Evolutionary conservation across 768 basidiomycete genomes (phyloP), one percentile per base, ranked within the genome.

Genomic region (Artomyces pyxidatus): DNA sequence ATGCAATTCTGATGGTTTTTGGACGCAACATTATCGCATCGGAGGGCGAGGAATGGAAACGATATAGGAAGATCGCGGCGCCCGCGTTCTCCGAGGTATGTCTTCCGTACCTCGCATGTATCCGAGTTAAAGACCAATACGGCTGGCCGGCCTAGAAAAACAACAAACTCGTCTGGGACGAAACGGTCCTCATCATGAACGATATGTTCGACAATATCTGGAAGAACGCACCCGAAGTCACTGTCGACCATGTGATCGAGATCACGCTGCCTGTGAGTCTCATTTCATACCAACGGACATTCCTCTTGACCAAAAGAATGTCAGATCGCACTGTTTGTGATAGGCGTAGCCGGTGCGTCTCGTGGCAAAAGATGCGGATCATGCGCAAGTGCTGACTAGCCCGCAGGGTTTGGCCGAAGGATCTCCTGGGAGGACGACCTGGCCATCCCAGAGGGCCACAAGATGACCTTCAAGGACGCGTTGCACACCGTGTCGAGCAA

Each of bases 1-100:
- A 84, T 53, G 51, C 41, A 1, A 50, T 67, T 16, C 61, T 85
- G 16, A 51, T 63, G 0, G 68, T 78, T 48, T 85, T 74, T 57
- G 83, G 83, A 6, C 58, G 58, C 6, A 87, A 85, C 53, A 78
- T 85, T 38, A 72, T 85, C 17, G 73, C 71, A 2, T 76, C 78
- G 0, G 83, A 85, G 55, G 78, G 75, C 21, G 74, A 78, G 4
- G 70, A 77, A 51, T 85, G 82, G 82, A 81, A 81, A 60, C 72
- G 73, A 26, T 81, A 80, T 52, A 65, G 81, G 41, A 80, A 77
- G 59, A 73, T 85, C 37, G 66, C 74, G 16, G 78, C 78, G 1
- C 80, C 81, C 16, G 75, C 80, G 0, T 85, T 84, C 59, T 77
- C 78, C 5, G 80, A 82, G 60, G 80, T 80, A 48, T 37, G 64